phyloP scores from a whole-genome alignment of 2,329 filamentous ascomycete genomes.

The Aspergillus niger region DNA sequence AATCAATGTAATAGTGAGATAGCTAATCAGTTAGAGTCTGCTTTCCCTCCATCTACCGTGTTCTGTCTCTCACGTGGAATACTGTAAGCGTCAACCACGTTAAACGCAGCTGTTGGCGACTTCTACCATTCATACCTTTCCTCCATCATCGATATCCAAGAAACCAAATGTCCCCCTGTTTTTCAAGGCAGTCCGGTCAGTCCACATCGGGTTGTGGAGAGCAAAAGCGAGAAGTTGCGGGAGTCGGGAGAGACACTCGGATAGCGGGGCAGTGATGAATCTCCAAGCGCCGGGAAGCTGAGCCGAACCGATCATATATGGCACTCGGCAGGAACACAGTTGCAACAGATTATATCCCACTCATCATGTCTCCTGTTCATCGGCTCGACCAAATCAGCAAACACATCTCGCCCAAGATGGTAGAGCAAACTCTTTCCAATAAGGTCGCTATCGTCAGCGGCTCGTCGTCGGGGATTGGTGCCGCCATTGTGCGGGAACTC shows the following conservation, averaged over 20 bases:
- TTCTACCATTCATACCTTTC: no score
- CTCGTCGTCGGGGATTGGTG: constrained; percentile 28
- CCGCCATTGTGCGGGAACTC: constrained; percentile 39
- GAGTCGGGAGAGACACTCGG: no score
- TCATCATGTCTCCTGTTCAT: background rate
- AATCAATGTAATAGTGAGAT: no score
- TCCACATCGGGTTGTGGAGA: background rate
- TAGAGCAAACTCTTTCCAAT: constrained; percentile 4
- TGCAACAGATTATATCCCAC: background rate
- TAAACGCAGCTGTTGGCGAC: no score
- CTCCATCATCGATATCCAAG: no score
- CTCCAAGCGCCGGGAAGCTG: background rate
- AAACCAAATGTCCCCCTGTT: no score
- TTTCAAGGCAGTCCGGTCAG: background rate
- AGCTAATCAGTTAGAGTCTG: no score
- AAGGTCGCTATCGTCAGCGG: constrained; percentile 31
- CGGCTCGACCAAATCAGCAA: background rate
- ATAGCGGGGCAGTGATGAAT: no score
- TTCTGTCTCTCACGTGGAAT: no score
- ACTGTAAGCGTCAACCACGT: no score
- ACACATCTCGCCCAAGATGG: background rate
- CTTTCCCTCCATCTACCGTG: no score
- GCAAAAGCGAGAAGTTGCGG: no score
- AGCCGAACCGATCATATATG: background rate
- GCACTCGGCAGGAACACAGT: background rate